Conservation (phyloP, 2,329 filamentous ascomycete species). For the Fusarium tanahbumbuense region DNA sequence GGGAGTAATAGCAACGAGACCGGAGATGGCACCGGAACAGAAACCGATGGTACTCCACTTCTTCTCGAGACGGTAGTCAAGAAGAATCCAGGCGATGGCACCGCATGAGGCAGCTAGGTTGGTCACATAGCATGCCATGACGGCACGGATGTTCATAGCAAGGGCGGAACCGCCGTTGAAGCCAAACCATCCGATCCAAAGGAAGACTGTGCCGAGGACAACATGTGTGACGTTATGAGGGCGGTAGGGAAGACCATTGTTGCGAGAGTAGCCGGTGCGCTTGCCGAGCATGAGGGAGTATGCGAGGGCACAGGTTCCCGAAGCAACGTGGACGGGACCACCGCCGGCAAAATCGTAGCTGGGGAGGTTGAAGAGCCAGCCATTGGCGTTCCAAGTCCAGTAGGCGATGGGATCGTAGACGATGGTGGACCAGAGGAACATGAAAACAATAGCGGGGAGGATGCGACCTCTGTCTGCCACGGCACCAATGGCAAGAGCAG, state of each 20-base stretch:
- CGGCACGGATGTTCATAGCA: slow-evolving; percentile 82
- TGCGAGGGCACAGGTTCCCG: slow-evolving; percentile 76
- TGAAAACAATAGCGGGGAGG: slow-evolving; percentile 71
- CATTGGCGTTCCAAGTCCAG: slow-evolving; percentile 81
- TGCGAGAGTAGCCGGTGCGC: slow-evolving; percentile 70
- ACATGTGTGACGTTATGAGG: slow-evolving; percentile 81
- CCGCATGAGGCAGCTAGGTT: slow-evolving; percentile 86
- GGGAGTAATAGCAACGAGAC: slow-evolving; percentile 88
- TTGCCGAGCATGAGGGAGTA: slow-evolving; percentile 80
- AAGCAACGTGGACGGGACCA: slow-evolving; percentile 80
- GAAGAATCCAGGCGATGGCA: slow-evolving; percentile 83
- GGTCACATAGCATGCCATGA: slow-evolving; percentile 91
- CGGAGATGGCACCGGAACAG: slow-evolving; percentile 89
- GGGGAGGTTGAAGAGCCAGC: slow-evolving; percentile 76
- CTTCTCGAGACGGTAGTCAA: slow-evolving; percentile 90
- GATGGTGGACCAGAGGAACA: slow-evolving; percentile 77
- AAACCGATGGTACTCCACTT: slow-evolving; percentile 96
- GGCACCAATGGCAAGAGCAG: slow-evolving; percentile 69
- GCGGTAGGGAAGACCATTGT: slow-evolving; percentile 72
- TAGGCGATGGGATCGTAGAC: slow-evolving; percentile 80
- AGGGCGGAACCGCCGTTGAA: slow-evolving; percentile 92
- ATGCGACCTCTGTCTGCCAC: slow-evolving; percentile 71
- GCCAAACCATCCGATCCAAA: slow-evolving; percentile 97
- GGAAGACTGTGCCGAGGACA: slow-evolving; percentile 77
- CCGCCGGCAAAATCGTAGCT: slow-evolving; percentile 81